Evolutionary conservation across 352 stramenopile genomes (phyloP).

Genomic region (Phytophthora fragariaefolia): DNA sequence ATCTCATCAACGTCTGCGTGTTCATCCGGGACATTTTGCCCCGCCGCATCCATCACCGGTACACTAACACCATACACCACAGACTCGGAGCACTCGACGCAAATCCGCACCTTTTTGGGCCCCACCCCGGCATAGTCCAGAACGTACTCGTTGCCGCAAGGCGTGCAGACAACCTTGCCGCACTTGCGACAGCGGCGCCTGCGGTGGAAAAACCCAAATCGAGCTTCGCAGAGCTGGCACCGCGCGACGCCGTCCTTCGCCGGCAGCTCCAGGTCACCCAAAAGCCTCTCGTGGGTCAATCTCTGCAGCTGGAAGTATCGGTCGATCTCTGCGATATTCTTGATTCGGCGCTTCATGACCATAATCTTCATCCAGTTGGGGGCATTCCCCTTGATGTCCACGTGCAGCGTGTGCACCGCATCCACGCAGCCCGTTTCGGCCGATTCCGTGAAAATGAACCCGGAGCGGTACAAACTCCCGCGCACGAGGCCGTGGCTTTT

Average conservation of each 20-base stretch:
- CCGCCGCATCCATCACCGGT: conserved; percentile 28
- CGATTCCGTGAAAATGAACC: conserved; percentile 84
- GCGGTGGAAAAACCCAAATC: conserved; percentile 72
- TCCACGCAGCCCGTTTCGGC: conserved; percentile 57
- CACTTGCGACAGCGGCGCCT: conserved; percentile 79
- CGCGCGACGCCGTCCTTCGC: conserved; percentile 48
- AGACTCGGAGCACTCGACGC: conserved; percentile 58
- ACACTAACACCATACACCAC: conserved; percentile 43
- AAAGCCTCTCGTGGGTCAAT: conserved; percentile 52
- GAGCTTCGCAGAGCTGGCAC: conserved; percentile 60
- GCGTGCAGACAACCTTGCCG: conserved; percentile 71
- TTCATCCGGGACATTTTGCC: conserved; percentile 5
- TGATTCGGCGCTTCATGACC: conserved; percentile 77
- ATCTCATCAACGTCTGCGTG: conserved; percentile 23
- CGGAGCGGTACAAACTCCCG: conserved; percentile 77
- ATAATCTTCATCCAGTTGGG: conserved; percentile 84
- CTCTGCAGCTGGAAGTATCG: conserved; percentile 71
- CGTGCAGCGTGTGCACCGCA: conserved; percentile 75
- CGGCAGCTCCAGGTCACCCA: conserved; percentile 69
- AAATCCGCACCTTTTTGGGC: conserved; percentile 77
- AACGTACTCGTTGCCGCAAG: conserved; percentile 56
- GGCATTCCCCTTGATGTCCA: conserved; percentile 83
- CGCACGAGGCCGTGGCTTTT: conserved; percentile 70
- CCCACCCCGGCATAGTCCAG: conserved; percentile 57
- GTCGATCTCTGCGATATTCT: conserved; percentile 76